Evolutionary conservation across 805 yeast genomes (phyloP).

Genomic region (Wickerhamiella cacticola): DNA sequence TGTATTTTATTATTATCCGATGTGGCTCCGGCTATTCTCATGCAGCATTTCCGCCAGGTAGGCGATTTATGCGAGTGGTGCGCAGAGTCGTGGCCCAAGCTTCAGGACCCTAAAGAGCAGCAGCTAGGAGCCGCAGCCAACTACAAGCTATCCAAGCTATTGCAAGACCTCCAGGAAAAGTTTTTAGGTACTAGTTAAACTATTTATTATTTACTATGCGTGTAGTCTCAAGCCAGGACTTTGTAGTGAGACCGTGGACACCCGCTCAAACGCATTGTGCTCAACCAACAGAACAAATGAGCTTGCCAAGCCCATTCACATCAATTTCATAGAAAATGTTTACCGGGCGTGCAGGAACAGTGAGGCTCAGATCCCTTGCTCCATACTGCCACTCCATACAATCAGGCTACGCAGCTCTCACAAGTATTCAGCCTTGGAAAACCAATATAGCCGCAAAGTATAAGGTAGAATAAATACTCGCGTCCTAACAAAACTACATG

Average conservation of each 20-base stretch:
- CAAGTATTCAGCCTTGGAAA: too few species aligned
- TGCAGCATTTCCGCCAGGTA: slow-evolving; percentile 24
- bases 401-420: too few species aligned
- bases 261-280: too few species aligned
- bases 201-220: background rate
- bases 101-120: slow-evolving; percentile 24
- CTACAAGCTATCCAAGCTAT: slow-evolving; percentile 22
- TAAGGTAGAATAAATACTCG: too few species aligned
- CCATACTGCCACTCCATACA: too few species aligned
- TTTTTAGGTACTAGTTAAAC: background rate
- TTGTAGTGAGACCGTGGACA: background rate
- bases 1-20: slow-evolving; percentile 26
- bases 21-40: slow-evolving; percentile 24
- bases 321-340: too few species aligned
- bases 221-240: background rate
- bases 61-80: slow-evolving; percentile 26
- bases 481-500: too few species aligned
- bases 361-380: too few species aligned
- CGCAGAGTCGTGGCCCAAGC: slow-evolving; percentile 24
- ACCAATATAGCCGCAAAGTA: too few species aligned
- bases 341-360: too few species aligned
- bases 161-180: slow-evolving; percentile 13
- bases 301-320: too few species aligned
- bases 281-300: too few species aligned
- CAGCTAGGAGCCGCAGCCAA: slow-evolving; percentile 28